Percentiles rank a stretch among this genome's conserved stretches.
phyloP scores from a whole-genome alignment of 1,284 basidiomycete species.

The Chiua sp. region DNA sequence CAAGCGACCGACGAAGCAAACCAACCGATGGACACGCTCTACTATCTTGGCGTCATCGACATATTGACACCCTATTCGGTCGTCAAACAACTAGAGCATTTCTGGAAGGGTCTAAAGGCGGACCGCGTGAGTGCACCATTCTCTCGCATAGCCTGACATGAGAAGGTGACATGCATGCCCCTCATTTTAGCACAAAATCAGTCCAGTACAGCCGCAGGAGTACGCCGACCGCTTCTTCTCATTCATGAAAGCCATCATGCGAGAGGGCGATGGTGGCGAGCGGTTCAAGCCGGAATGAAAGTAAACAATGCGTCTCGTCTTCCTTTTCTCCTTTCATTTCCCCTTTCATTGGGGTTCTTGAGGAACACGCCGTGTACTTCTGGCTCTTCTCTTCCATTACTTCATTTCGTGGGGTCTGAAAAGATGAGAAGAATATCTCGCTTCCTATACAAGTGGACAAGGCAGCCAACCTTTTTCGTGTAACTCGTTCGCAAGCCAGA shows the following conservation, averaged over 20 bases:
- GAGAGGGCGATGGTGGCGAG: slow-evolving; percentile 74
- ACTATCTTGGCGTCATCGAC: slow-evolving; percentile 95
- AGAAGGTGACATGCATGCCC: slow-evolving; percentile 3
- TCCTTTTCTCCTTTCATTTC: background rate
- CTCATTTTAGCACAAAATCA: slow-evolving; percentile 83
- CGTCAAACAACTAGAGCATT: slow-evolving; percentile 86
- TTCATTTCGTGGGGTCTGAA: slow-evolving; percentile 19
- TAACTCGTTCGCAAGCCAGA: slow-evolving; percentile 12
- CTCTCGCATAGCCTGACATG: background rate
- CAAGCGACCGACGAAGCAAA: slow-evolving; percentile 90
- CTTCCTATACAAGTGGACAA: slow-evolving; percentile 10
- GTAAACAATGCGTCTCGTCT: background rate
- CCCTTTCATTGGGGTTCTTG: slow-evolving; percentile 6
- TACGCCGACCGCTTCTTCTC: slow-evolving; percentile 88
- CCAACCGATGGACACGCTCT: slow-evolving; percentile 77
- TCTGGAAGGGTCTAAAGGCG: slow-evolving; percentile 91
- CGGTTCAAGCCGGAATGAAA: slow-evolving; percentile 59
- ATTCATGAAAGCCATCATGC: slow-evolving; percentile 89
- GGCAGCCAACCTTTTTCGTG: slow-evolving; percentile 1
- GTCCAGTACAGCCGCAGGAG: slow-evolving; percentile 84
- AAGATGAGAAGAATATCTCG: background rate
- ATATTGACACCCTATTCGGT: slow-evolving; percentile 89
- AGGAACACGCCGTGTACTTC: slow-evolving; percentile 11
- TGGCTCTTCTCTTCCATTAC: slow-evolving; percentile 12
- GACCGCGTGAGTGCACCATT: slow-evolving; percentile 70